phyloP scores from a whole-genome alignment of 495 filamentous ascomycete genomes.

The Penicillium turbatum region DNA sequence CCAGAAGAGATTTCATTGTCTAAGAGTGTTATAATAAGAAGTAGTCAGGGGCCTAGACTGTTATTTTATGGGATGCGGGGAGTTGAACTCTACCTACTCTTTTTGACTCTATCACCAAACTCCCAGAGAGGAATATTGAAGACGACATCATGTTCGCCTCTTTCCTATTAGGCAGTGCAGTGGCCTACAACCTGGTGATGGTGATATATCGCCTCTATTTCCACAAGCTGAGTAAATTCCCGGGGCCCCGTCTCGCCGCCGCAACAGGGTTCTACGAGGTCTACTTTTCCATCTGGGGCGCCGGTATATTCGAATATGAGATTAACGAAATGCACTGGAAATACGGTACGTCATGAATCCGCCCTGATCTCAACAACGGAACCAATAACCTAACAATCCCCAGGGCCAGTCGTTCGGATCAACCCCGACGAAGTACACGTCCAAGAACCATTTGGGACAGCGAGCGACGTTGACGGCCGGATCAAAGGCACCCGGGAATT shows the following conservation, averaged over 20 bases:
- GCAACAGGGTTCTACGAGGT: conserved; percentile 43
- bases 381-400: not conserved
- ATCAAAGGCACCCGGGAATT: conserved; percentile 16
- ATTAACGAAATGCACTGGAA: conserved; percentile 43
- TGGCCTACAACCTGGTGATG: conserved; percentile 22
- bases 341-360: conserved; percentile 30
- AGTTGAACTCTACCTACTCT: not conserved
- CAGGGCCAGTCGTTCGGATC: conserved; percentile 28
- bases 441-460: conserved; percentile 13
- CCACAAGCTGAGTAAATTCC: conserved; percentile 39
- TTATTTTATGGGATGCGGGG: not conserved
- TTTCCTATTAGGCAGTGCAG: conserved; percentile 23
- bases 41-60: not conserved
- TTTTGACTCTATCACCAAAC: not conserved
- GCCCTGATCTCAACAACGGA: too few relatives aligned
- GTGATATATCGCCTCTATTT: conserved; percentile 34
- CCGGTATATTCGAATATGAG: conserved; percentile 35
- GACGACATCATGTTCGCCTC: conserved; percentile 17
- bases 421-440: conserved; percentile 25
- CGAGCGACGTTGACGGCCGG: conserved; percentile 15
- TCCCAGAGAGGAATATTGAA: not conserved
- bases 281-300: conserved; percentile 41
- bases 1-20: not conserved
- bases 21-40: not conserved
- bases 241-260: conserved; percentile 44